Conservation (phyloP, 1,139 yeast genomes). For the Kodamaea plutei region DNA sequence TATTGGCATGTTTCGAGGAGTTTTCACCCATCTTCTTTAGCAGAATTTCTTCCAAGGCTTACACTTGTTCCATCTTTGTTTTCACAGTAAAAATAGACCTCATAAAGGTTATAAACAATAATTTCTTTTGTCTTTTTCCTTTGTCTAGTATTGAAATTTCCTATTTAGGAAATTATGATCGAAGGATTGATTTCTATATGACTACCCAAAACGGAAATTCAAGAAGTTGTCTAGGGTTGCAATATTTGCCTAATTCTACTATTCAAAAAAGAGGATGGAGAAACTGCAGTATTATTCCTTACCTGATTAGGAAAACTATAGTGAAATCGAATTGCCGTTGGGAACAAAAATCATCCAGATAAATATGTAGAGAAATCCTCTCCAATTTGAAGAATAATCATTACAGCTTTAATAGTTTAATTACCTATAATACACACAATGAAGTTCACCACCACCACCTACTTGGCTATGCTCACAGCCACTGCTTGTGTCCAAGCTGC, state of each 20-base stretch:
- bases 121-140: too few relatives aligned
- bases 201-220: background rate
- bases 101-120: too few relatives aligned
- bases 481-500: conserved; percentile 40
- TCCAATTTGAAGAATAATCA: too few relatives aligned
- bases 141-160: too few relatives aligned
- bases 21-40: too few relatives aligned
- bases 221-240: background rate
- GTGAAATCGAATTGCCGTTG: background rate
- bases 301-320: background rate
- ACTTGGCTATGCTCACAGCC: conserved; percentile 41
- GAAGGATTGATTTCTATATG: background rate
- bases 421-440: conserved; percentile 15
- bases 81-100: too few relatives aligned
- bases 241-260: background rate
- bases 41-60: too few relatives aligned
- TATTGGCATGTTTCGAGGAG: too few relatives aligned
- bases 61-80: too few relatives aligned
- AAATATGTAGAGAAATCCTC: background rate
- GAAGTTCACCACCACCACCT: conserved; percentile 43
- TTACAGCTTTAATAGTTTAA: background rate
- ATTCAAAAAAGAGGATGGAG: too few relatives aligned
- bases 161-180: conserved; percentile 1
- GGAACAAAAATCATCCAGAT: background rate
- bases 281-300: background rate